These are phyloP conservation scores for Scedosporium apiospermum DNA, from an alignment of 2,329 filamentous ascomycete genomes.

Conservation along the genomic window DNA sequence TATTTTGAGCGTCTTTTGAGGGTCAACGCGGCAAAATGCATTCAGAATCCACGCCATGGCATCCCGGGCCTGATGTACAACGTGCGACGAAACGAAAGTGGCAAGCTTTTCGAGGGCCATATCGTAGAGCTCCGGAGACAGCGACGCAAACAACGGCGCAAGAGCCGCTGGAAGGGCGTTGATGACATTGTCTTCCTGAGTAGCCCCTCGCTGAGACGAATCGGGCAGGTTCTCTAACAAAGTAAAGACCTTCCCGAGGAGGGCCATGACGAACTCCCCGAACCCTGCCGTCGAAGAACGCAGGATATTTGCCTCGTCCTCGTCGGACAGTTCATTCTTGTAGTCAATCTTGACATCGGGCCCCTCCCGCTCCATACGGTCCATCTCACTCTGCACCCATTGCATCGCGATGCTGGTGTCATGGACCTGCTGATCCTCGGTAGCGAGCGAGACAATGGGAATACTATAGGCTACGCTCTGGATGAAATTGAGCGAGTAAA, in stretches of 20 bases:
- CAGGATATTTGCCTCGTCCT: constrained; percentile 78
- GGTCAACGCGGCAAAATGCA: constrained; percentile 88
- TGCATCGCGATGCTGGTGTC: constrained; percentile 73
- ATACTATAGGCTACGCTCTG: constrained; percentile 95
- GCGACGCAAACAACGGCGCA: constrained; percentile 77
- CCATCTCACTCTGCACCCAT: constrained; percentile 92
- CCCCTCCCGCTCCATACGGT: constrained; percentile 82
- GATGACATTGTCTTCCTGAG: constrained; percentile 93
- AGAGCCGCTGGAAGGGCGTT: constrained; percentile 90
- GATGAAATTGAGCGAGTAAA: constrained; percentile 89
- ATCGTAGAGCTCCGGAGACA: constrained; percentile 91
- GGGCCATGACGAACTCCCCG: constrained; percentile 81
- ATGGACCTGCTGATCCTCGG: constrained; percentile 54
- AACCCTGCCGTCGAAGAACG: constrained; percentile 92
- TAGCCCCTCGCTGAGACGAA: constrained; percentile 75
- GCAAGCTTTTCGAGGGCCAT: constrained; percentile 86
- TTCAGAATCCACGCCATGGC: constrained; percentile 99
- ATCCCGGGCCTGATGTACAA: constrained; percentile 92
- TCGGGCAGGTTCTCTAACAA: constrained; percentile 92
- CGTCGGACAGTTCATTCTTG: constrained; percentile 67
- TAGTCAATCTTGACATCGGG: constrained; percentile 83
- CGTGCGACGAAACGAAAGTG: constrained; percentile 83
- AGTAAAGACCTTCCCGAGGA: constrained; percentile 91
- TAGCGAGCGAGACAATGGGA: constrained; percentile 67
- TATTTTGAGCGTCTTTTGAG: constrained; percentile 82